phyloP scores from a whole-genome alignment of 1,284 basidiomycete genomes.

The Ceratobasidium sp. region DNA sequence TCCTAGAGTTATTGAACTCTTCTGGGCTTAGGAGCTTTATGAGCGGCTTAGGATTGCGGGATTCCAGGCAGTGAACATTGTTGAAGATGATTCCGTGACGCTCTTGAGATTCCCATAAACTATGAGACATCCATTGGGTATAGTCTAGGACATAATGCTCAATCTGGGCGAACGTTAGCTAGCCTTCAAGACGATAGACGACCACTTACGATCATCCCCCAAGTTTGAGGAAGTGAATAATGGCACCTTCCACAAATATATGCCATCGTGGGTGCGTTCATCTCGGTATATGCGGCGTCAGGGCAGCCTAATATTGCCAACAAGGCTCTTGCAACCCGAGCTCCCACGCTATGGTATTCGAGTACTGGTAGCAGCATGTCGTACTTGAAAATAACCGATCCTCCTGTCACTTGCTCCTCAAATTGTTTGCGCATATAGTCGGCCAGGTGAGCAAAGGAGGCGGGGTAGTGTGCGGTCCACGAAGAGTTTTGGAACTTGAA shows the following conservation, averaged over 20 bases:
- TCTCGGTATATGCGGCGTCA: slow-evolving; percentile 32
- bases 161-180: slow-evolving; percentile 8
- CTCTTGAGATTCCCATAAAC: background rate
- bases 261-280: slow-evolving; percentile 25
- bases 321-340: slow-evolving; percentile 17
- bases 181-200: background rate
- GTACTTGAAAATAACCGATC: background rate
- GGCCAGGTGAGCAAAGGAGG: slow-evolving; percentile 11
- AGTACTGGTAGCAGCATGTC: slow-evolving; percentile 10
- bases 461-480: slow-evolving; percentile 9
- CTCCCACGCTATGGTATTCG: slow-evolving; percentile 21
- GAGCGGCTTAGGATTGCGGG: slow-evolving; percentile 8
- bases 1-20: slow-evolving; percentile 22
- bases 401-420: slow-evolving; percentile 11
- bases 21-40: slow-evolving; percentile 19
- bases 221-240: slow-evolving; percentile 16
- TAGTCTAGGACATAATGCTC: slow-evolving; percentile 27
- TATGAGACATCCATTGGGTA: slow-evolving; percentile 17
- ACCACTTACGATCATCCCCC: slow-evolving; percentile 27
- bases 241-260: slow-evolving; percentile 37
- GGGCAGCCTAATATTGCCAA: slow-evolving; percentile 29
- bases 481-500: slow-evolving; percentile 36
- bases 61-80: slow-evolving; percentile 21
- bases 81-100: slow-evolving; percentile 22
- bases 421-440: slow-evolving; percentile 1